Evolutionary conservation across 495 filamentous ascomycete genomes (phyloP).

Genomic region (Oidiodendron maius): DNA sequence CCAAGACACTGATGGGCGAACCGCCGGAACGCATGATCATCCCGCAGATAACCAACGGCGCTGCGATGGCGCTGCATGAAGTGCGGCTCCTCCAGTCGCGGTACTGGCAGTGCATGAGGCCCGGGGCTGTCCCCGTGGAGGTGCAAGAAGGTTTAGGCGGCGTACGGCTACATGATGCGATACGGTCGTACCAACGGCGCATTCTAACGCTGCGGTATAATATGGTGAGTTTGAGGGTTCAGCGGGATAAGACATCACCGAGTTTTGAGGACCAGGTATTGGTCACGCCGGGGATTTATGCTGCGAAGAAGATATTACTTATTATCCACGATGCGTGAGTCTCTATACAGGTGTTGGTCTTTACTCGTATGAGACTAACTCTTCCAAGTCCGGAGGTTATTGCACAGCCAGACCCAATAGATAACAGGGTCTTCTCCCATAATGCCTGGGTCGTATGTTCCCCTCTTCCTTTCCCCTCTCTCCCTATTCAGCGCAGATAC

Average conservation of each 20-base stretch:
- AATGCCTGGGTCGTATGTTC: conserved; percentile 59
- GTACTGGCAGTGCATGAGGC: conserved; percentile 57
- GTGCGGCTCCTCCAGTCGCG: conserved; percentile 47
- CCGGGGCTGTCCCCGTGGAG: conserved; percentile 38
- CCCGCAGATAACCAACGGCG: conserved; percentile 41
- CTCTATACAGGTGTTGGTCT: no score
- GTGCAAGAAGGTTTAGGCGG: conserved; percentile 29
- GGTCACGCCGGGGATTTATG: conserved; percentile 50
- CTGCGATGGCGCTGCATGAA: conserved; percentile 40
- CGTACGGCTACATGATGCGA: conserved; percentile 53
- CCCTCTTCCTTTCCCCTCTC: not conserved
- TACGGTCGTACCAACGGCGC: conserved; percentile 67
- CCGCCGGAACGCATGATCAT: conserved; percentile 66
- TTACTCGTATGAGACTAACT: not conserved
- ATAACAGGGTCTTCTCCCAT: conserved; percentile 69
- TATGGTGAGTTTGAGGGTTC: conserved; percentile 71
- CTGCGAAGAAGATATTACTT: conserved; percentile 51
- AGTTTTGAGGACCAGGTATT: conserved; percentile 87
- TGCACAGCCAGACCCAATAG: conserved; percentile 59
- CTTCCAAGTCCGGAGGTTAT: conserved; percentile 61
- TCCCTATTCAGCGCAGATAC: conserved; percentile 9
- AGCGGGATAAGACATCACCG: conserved; percentile 60
- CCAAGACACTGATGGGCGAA: conserved; percentile 89
- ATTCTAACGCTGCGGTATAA: conserved; percentile 61
- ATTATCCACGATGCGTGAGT: conserved; percentile 80